Conservation (phyloP, 805 yeast genomes). For the Maudiozyma serrabonitensis region DNA sequence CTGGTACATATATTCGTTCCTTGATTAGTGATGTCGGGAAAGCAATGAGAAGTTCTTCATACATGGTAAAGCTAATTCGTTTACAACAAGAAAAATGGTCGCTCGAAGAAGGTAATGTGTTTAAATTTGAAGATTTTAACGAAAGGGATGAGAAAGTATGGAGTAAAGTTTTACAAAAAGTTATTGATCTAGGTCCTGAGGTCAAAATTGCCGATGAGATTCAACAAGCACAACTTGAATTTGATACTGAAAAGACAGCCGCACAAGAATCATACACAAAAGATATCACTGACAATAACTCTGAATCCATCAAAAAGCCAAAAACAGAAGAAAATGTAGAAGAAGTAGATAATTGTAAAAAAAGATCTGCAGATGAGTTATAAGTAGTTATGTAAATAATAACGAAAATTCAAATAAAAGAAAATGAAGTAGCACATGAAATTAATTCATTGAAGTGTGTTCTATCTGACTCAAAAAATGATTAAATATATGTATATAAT, state of each 20-base stretch:
- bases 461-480: not conserved
- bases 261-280: not conserved
- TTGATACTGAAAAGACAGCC: conserved; percentile 3
- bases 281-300: not conserved
- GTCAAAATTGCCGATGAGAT: conserved; percentile 35
- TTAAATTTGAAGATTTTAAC: conserved; percentile 57
- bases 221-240: conserved; percentile 21
- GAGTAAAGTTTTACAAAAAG: conserved; percentile 53
- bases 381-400: not conserved
- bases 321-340: too few species aligned
- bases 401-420: not conserved
- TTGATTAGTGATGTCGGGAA: conserved; percentile 82
- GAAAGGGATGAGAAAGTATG: conserved; percentile 53
- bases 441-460: not conserved
- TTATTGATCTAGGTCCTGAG: conserved; percentile 38
- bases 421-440: not conserved
- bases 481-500: conserved; percentile 1
- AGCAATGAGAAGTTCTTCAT: conserved; percentile 69
- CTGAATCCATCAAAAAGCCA: not conserved
- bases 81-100: conserved; percentile 78
- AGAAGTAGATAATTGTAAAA: not conserved
- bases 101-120: conserved; percentile 54
- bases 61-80: conserved; percentile 78
- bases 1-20: conserved; percentile 92
- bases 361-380: not conserved